Percentiles rank a stretch among this genome's conserved stretches.
phyloP scores from a whole-genome alignment of 306 rosid species.

The Bauhinia variegata region DNA sequence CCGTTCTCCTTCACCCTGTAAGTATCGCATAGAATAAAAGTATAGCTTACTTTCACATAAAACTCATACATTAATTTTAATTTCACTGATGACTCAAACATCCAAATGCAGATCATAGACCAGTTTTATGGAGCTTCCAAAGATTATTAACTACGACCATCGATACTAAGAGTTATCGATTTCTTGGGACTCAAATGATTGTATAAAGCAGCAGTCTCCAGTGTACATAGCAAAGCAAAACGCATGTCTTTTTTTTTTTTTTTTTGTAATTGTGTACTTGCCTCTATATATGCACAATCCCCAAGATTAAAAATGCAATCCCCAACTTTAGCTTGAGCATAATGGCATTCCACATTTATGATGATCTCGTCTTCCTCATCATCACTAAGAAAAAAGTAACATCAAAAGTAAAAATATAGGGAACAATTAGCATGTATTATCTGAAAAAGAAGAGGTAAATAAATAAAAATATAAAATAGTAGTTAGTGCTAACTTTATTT shows the following conservation, averaged over 20 bases:
- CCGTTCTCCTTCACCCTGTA: conserved; percentile 74
- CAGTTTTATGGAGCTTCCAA: conserved; percentile 1
- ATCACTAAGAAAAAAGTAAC: conserved; percentile 53
- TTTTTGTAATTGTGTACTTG: conserved; percentile 38
- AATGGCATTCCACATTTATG: conserved; percentile 77
- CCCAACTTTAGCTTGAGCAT: conserved; percentile 65
- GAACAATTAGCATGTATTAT: conserved; percentile 28
- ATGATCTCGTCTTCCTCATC: conserved; percentile 77
- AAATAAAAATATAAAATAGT: not conserved
- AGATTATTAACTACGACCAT: conserved; percentile 11
- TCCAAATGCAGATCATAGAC: conserved; percentile 2
- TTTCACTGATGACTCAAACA: conserved; percentile 23
- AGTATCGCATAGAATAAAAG: conserved; percentile 38
- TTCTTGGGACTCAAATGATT: not conserved
- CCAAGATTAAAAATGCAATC: conserved; percentile 68
- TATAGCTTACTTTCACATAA: conserved; percentile 23
- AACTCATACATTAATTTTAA: not conserved
- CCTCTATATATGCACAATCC: conserved; percentile 82
- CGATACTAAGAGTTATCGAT: not conserved
- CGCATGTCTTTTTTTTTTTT: not conserved
- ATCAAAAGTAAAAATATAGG: conserved; percentile 5
- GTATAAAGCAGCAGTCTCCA: not conserved
- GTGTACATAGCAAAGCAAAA: conserved; percentile 10
- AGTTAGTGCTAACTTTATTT: conserved; percentile 60
- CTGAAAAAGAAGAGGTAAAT: conserved; percentile 12